Evolutionary conservation across 352 stramenopile species (phyloP), one percentile per base, ranked within the genome.

Genomic region (Globisporangium okanoganense): DNA sequence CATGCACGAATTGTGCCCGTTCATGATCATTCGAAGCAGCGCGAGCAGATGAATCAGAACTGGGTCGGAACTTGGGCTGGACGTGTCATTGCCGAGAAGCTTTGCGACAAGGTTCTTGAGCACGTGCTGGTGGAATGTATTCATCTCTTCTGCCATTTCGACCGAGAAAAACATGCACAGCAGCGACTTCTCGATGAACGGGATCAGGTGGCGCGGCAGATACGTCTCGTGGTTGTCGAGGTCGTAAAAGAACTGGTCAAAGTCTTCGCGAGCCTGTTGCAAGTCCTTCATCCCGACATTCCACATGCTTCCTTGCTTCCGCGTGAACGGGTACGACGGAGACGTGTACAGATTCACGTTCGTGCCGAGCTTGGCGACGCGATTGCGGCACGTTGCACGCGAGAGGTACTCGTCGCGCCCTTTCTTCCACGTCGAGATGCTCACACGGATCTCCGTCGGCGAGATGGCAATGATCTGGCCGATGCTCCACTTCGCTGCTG

Each of bases 311-410:
- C 85, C 83, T 65, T 92, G 80, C 61, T 90, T 92, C 8, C 82
- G 75, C 44, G 80, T 82, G 35, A 80, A 78, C 35, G 87, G 87
- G 45, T 94, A 96, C 24, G 87, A 81, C 8, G 87, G 85, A 2
- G 87, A 94, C 65, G 90, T 68, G 51, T 93, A 82, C 33, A 94
- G 48, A 25, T 88, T 83, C 4, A 85, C 92, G 58, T 94, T 72
- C 8, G 80, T 87, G 0, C 80, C 80, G 5, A 94, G 59, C 38
- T 88, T 83, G 0, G 83, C 85, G 12, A 89, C 75, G 18, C 85
- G 83, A 38, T 82, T 82, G 43, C 76, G 79, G 48, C 78, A 83
- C 25, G 72, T 84, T 1, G 75, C 68, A 5, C 75, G 71, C 20
- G 85, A 75, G 14, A 96, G 51, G 48, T 88, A 77, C 65, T 96